Base-by-base conservation (phyloP, 371 early-diverging fungal genomes). In the Capillidium heterosporum region DNA sequence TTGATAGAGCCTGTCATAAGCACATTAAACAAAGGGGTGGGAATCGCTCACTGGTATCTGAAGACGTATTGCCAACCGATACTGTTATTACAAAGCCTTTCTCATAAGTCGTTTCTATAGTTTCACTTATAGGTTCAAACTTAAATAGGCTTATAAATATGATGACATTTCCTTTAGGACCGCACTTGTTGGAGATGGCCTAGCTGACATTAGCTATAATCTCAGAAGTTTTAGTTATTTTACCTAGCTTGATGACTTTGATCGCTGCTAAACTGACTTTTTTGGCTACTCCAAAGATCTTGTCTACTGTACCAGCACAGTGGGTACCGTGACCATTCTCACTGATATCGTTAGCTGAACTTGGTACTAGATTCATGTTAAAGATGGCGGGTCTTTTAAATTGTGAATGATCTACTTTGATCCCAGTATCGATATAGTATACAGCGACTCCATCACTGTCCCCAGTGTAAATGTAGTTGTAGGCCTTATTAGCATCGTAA, bases 191-290 rank as follows among this genome's bases (percentile, higher is more conserved):
- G 26, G 63, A 54, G 19, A 19, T 19, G 5, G 50, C 56, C 59
- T 59, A 63, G 21, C 61, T 57, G 19, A 67, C 41, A 15, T 63
- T 67, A 1, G 41, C 29, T 11, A 68, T 32, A 1, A 68, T 48
- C 19, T 47, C 59, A 35, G 21, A 32, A 21, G 49, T 60, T 29
- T 60, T 40, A 8, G 66, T 70, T 31, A 46, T 39, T 31, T 67
- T 63, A n/a, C 58, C 41, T 47, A 57, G 48, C 26, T 61, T 50
- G 13, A 80, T 57, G 31, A 60, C 70, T 73, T 94, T 94, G 65
- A 96, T 87, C 8, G 92, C 92, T 19, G 91, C 81, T 26, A 94
- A 71, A 17, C 74, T 72, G n/a, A 87, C 88, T 58, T 44, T 57
- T 19, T 52, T 52, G 5, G 17, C 23, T 7, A 52, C 35, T 17